Base-by-base conservation (phyloP, 371 early-diverging fungal genomes). In the Mucor irregularis region DNA sequence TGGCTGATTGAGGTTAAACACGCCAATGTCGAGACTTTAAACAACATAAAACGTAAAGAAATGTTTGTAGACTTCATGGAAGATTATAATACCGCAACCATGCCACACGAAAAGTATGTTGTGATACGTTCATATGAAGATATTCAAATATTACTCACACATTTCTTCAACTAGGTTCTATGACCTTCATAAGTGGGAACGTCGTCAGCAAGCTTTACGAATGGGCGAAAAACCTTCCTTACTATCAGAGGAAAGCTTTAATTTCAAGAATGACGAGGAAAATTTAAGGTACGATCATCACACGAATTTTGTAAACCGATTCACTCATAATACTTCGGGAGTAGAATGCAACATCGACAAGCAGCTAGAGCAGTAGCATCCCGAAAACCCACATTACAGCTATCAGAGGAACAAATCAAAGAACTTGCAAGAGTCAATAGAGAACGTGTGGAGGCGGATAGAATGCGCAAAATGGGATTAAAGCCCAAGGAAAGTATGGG, bases 1-100 rank as follows among this genome's bases (percentile, higher is more conserved):
- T 90, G 91, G 91, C 48, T 90, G 11, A 69, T 88, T 44, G 89
- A 90, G 53, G 81, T 89, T 30, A 88, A 88, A 61, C 62, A 82
- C 10, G 71, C 78, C 11, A 69, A 81, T 47, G 80, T 86, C 0
- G 86, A 86, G 52, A 76, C 72, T 3, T 47, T 87, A 11, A 70
- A 72, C 13, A 77, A 81, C 16, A 66, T 24, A 33, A 77, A 77
- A 49, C 80, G 82, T 52, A 89, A 87, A 57, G 77, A 84, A 29
- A 60, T 83, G 51, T 89, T 89, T 62, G 38, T 72, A 11, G 87
- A 86, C 24, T 90, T 86, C 56, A 85, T 87, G 81, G 90, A 90
- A 57, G 90, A 89, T 56, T 90, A 75, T 72, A 90, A 90, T 61
- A 89, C 88, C 16, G 87, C 85, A 11, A 87, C 86, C 0, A 83